Evolutionary conservation across 176 grass and related monocot genomes (phyloP).

Genomic region (Avena sativa): DNA sequence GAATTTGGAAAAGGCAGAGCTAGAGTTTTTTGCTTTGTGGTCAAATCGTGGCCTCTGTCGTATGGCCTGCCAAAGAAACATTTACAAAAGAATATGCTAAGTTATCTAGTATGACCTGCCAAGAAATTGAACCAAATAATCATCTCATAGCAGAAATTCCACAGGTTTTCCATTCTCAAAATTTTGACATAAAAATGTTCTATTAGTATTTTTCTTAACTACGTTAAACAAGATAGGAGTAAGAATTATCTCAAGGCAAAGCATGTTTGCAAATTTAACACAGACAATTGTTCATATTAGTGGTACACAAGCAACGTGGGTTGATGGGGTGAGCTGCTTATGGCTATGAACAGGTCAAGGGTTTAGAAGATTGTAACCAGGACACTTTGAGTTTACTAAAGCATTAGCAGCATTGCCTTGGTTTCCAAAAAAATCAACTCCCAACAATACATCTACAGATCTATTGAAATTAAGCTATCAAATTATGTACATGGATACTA

Average conservation of each 20-base stretch:
- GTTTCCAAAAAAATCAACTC: neutral
- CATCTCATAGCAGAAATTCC: neutral
- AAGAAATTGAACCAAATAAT: neutral
- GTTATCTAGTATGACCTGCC: conserved; percentile 13
- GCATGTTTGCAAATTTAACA: neutral
- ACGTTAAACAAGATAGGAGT: neutral
- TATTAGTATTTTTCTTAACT: neutral
- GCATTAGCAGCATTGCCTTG: neutral
- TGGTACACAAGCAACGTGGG: neutral
- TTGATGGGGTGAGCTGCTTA: neutral
- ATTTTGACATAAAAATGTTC: neutral
- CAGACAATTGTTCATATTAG: neutral
- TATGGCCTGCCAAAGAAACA: conserved; percentile 37
- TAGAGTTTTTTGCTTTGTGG: conserved; percentile 25
- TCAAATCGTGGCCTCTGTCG: neutral
- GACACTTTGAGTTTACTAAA: neutral
- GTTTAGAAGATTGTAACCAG: conserved; percentile 6
- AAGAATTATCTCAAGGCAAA: conserved; percentile 1
- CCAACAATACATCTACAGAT: conserved; percentile 8
- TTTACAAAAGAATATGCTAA: neutral
- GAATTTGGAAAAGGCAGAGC: conserved; percentile 14
- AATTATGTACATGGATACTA: neutral
- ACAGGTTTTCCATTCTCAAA: neutral
- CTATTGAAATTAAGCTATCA: neutral
- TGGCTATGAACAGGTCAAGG: neutral